Evolutionary conservation across 2,329 filamentous ascomycete species (phyloP).

Genomic region (Remersonia thermophila): DNA sequence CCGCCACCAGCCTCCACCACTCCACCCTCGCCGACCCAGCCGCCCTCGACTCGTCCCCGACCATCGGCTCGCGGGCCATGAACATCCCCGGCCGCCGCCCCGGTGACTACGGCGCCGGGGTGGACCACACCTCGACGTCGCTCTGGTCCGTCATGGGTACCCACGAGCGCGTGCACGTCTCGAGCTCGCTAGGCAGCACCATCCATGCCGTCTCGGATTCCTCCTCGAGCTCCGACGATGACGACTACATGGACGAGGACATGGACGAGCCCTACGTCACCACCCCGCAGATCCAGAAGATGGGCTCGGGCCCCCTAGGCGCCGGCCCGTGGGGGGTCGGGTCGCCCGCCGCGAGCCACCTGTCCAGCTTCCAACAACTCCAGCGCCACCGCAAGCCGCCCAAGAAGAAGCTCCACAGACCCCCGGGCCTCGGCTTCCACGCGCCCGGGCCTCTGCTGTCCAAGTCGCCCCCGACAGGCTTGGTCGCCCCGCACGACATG

Average conservation of each 20-base stretch:
- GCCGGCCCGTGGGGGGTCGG: constrained; percentile 51
- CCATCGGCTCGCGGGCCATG: constrained; percentile 55
- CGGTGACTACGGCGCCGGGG: constrained; percentile 33
- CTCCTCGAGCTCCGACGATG: constrained; percentile 60
- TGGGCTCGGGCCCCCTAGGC: constrained; percentile 37
- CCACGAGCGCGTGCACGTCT: constrained; percentile 58
- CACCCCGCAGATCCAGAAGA: constrained; percentile 66
- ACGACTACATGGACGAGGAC: constrained; percentile 59
- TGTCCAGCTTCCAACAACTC: constrained; percentile 74
- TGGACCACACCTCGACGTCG: constrained; percentile 56
- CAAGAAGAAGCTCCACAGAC: constrained; percentile 37
- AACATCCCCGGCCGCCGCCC: constrained; percentile 44
- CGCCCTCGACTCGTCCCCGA: constrained; percentile 83
- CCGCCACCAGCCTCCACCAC: constrained; percentile 88
- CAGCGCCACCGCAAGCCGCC: constrained; percentile 59
- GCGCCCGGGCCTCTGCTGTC: constrained; percentile 33
- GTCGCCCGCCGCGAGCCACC: constrained; percentile 60
- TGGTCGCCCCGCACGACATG: constrained; percentile 23
- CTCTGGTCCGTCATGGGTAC: constrained; percentile 60
- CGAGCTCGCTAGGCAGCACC: constrained; percentile 70
- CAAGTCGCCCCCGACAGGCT: constrained; percentile 55
- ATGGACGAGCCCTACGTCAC: constrained; percentile 71
- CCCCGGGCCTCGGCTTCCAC: constrained; percentile 39
- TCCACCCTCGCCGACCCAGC: constrained; percentile 82
- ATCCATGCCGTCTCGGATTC: constrained; percentile 64